Evolutionary conservation across 148 eudicot species (phyloP).

Genomic region (Rhododendron griersonianum): DNA sequence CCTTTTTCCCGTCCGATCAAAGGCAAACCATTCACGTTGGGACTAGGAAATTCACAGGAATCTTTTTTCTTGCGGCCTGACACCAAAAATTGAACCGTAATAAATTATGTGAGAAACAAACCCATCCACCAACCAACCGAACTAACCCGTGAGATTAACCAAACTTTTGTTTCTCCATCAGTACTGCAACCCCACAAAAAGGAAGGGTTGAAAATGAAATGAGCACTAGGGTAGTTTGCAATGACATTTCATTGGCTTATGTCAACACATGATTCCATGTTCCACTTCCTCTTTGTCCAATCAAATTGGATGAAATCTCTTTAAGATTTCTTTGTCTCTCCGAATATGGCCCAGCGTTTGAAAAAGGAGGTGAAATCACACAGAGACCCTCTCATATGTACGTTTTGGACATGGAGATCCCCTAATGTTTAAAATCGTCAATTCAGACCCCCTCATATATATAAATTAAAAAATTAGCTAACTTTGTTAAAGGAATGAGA

Average conservation of each 20-base stretch:
- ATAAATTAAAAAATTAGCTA: too few species aligned
- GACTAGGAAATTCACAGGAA: too few species aligned
- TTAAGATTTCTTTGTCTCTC: constrained; percentile 3
- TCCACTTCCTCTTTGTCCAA: constrained; percentile 4
- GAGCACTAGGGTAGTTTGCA: neutral
- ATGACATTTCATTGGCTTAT: constrained; percentile 3
- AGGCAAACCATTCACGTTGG: neutral
- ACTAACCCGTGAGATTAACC: neutral
- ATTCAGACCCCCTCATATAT: too few species aligned
- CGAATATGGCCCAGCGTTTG: neutral
- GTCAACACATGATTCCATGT: constrained; percentile 6
- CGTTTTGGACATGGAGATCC: too few species aligned
- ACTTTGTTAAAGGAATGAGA: too few species aligned
- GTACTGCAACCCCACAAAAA: neutral
- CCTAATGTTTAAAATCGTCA: too few species aligned
- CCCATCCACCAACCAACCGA: neutral
- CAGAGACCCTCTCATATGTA: too few species aligned
- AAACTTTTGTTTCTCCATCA: neutral
- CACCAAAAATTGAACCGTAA: neutral
- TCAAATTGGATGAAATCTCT: constrained; percentile 4
- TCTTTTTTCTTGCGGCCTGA: neutral
- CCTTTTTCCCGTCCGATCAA: rapidly evolving
- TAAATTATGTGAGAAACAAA: too few species aligned
- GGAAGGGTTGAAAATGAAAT: neutral
- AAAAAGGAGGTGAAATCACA: neutral